Evolutionary conservation across 1,284 basidiomycete species (phyloP).

Genomic region (Trametes sp.): DNA sequence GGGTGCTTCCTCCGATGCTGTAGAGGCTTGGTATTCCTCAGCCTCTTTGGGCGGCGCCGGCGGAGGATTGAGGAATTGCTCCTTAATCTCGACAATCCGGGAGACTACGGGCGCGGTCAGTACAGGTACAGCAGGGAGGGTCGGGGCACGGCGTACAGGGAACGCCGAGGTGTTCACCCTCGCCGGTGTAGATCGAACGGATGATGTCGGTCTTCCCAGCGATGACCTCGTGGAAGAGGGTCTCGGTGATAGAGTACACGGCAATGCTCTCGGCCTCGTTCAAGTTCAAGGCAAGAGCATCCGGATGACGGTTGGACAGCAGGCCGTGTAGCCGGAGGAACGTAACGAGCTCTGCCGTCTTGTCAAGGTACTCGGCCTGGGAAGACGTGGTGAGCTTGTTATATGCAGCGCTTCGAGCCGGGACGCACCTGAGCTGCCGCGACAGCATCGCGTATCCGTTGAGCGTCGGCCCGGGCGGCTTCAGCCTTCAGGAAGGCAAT

Average conservation of each 20-base stretch:
- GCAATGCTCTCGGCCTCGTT: constrained; percentile 60
- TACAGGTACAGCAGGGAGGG: background rate
- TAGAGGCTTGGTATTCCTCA: constrained; percentile 16
- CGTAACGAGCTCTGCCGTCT: constrained; percentile 60
- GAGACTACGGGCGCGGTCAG: constrained; percentile 50
- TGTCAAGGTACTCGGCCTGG: constrained; percentile 50
- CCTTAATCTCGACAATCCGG: constrained; percentile 62
- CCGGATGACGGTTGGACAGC: constrained; percentile 56
- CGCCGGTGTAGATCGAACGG: constrained; percentile 59
- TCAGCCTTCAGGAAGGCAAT: constrained; percentile 60
- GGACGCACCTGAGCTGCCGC: constrained; percentile 62
- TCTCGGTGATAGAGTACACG: constrained; percentile 58
- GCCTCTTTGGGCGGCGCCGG: constrained; percentile 40
- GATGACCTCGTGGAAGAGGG: constrained; percentile 60
- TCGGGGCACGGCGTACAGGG: constrained; percentile 55
- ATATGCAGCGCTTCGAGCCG: background rate
- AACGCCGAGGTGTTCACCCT: constrained; percentile 64
- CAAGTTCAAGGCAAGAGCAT: constrained; percentile 53
- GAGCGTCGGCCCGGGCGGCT: constrained; percentile 59
- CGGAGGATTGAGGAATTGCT: constrained; percentile 59
- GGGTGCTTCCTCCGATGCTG: constrained; percentile 36
- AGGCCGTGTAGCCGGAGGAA: constrained; percentile 71
- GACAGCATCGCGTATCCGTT: constrained; percentile 61
- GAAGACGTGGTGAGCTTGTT: constrained; percentile 12
- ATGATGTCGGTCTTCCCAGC: constrained; percentile 59